Conservation (phyloP, 2,329 filamentous ascomycete species). For the Canariomyces notabilis region DNA sequence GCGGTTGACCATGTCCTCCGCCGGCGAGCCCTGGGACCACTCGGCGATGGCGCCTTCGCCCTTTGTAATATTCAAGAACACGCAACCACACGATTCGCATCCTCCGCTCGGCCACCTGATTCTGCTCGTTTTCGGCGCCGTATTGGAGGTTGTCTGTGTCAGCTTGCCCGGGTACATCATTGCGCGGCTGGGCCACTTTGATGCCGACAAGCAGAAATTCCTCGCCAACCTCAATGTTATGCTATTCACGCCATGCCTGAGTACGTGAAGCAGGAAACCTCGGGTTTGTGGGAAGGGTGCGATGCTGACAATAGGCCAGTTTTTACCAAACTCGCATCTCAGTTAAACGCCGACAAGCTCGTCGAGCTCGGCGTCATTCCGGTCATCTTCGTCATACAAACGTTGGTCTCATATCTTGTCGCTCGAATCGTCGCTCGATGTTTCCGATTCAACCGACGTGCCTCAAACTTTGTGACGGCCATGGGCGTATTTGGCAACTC, state of each 20-base stretch:
- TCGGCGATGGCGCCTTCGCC: constrained; percentile 33
- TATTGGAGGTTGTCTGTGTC: constrained; percentile 92
- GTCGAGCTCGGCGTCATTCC: constrained; percentile 89
- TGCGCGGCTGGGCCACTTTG: constrained; percentile 84
- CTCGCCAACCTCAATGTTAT: constrained; percentile 93
- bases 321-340: constrained; percentile 93
- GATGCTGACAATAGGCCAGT: constrained; percentile 46
- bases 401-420: constrained; percentile 76
- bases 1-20: constrained; percentile 33
- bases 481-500: constrained; percentile 97
- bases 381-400: constrained; percentile 88
- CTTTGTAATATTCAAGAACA: constrained; percentile 35
- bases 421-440: constrained; percentile 64
- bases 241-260: constrained; percentile 94
- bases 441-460: constrained; percentile 78
- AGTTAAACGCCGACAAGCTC: constrained; percentile 87
- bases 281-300: neutral
- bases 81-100: constrained; percentile 47
- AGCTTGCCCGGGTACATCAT: constrained; percentile 91
- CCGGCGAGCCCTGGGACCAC: constrained; percentile 21
- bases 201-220: constrained; percentile 94
- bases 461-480: constrained; percentile 89
- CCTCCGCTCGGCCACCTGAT: constrained; percentile 65
- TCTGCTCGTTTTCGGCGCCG: constrained; percentile 87
- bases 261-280: constrained; percentile 45